Evolutionary conservation across 129 eudicot genomes (phyloP).

Genomic region (Arctium lappa): DNA sequence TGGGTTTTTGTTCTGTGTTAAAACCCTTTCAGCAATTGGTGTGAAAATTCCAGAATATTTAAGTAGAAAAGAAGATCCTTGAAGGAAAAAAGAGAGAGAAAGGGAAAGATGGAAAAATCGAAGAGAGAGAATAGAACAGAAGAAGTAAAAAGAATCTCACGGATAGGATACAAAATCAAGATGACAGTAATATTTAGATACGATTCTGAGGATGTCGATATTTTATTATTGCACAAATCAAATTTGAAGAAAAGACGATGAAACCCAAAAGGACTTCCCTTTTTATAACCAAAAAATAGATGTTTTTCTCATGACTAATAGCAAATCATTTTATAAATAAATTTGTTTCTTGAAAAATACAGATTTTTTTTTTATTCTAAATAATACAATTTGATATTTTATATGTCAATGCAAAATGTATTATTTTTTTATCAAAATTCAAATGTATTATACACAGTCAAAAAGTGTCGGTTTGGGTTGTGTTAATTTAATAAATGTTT

Average conservation of each 20-base stretch:
- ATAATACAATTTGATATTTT: too few species aligned
- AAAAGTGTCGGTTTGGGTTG: too few species aligned
- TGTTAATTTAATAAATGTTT: too few species aligned
- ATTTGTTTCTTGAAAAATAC: too few species aligned
- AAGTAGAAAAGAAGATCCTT: conserved; percentile 27
- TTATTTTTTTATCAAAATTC: too few species aligned
- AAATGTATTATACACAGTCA: too few species aligned
- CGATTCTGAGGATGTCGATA: conserved; percentile 10
- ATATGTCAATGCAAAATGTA: too few species aligned
- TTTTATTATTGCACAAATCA: not conserved
- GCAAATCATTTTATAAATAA: not conserved
- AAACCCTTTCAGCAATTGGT: conserved; percentile 24
- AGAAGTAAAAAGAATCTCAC: conserved; percentile 1
- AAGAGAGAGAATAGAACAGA: conserved; percentile 13
- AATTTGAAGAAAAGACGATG: not conserved
- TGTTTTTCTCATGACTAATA: not conserved
- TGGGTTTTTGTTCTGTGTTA: conserved; percentile 11
- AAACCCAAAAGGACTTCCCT: not conserved
- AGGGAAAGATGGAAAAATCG: not conserved
- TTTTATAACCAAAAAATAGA: not conserved
- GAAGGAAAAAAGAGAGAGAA: conserved; percentile 5
- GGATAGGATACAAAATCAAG: conserved; percentile 8
- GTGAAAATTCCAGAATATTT: conserved; percentile 24
- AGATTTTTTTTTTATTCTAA: too few species aligned
- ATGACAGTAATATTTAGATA: conserved; percentile 15